Conservation (phyloP, 768 basidiomycete genomes). For the Leccinellum rugosiceps region DNA sequence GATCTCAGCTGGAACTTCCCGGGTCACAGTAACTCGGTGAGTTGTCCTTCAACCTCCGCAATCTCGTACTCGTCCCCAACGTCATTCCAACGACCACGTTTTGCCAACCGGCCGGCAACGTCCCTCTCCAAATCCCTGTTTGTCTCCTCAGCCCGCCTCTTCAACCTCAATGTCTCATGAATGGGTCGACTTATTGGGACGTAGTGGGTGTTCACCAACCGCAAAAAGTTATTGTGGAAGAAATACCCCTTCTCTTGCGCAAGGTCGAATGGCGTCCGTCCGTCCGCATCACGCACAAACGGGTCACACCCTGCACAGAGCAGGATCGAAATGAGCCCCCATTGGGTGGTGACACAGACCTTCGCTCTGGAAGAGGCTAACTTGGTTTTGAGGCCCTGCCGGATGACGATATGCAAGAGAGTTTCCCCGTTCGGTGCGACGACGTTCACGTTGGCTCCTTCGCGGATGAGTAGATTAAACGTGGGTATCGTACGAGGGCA, state of each 20-base stretch:
- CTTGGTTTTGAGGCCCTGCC: neutral
- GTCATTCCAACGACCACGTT: neutral
- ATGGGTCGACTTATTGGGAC: neutral
- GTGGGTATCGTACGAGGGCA: neutral
- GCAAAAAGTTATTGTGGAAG: neutral
- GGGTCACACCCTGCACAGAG: neutral
- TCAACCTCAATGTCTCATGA: neutral
- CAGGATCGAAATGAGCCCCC: neutral
- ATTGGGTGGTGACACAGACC: neutral
- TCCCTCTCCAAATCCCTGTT: neutral
- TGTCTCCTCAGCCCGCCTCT: neutral
- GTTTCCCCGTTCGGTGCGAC: neutral
- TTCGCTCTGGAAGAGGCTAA: neutral
- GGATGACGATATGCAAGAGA: neutral
- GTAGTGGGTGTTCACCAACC: neutral
- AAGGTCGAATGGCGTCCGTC: conserved; percentile 1
- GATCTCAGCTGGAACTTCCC: no score
- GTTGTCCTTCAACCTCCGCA: neutral
- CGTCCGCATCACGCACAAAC: neutral
- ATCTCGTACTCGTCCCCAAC: conserved; percentile 1
- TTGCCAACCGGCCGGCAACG: neutral
- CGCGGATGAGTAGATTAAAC: neutral
- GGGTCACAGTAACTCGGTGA: no score
- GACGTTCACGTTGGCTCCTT: neutral
- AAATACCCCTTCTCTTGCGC: neutral